Conservation (phyloP, 148 eudicot genomes). For the Polygonum maritimum region DNA sequence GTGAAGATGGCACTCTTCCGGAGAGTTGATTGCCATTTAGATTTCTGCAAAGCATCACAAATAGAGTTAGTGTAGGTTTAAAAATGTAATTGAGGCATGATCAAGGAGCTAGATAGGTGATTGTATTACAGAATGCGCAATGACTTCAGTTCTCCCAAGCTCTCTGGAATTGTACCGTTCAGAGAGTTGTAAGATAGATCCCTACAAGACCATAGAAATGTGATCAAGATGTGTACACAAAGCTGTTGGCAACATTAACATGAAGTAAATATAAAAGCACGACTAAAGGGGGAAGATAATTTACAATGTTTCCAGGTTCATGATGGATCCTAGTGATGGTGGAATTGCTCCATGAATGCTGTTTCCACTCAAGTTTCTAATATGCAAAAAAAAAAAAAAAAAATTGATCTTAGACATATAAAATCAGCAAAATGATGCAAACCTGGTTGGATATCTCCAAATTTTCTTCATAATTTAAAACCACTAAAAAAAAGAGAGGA, state of each 20-base stretch:
- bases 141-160: constrained; percentile 64
- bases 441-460: not conserved
- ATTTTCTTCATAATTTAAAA: not conserved
- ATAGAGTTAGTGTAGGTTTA: not conserved
- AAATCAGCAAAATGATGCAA: not conserved
- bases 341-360: constrained; percentile 83
- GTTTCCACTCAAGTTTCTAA: constrained; percentile 93
- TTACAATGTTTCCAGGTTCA: constrained; percentile 61
- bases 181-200: constrained; percentile 88
- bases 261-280: not conserved
- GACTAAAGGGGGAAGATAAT: not conserved
- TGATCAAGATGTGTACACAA: not conserved
- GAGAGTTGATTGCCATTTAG: constrained; percentile 83
- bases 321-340: constrained; percentile 55
- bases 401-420: not conserved
- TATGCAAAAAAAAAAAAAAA: not conserved
- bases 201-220: constrained; percentile 37
- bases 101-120: not conserved
- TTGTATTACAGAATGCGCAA: constrained; percentile 63
- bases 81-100: not conserved
- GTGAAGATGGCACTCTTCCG: constrained; percentile 76
- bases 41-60: constrained; percentile 37
- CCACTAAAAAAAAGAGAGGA: not conserved
- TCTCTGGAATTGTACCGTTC: constrained; percentile 92
- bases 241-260: not conserved